Base-by-base conservation (phyloP, 2,329 filamentous ascomycete genomes). In the Furcasterigmium sp. region DNA sequence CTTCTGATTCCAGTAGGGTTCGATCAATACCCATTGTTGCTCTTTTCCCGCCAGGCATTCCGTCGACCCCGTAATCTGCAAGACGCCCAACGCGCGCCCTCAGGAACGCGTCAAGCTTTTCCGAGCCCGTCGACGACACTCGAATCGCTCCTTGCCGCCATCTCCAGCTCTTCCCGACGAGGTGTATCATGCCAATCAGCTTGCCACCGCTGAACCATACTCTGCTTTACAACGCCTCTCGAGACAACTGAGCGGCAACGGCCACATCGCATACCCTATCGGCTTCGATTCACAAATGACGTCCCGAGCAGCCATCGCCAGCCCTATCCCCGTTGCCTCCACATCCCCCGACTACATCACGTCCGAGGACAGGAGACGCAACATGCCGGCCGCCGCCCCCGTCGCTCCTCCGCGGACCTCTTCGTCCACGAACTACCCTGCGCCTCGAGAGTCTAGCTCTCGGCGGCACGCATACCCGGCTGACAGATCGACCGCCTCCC, bases 381-480 rank as follows among this genome's bases (percentile, higher is more conserved):
- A 67, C 65, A 80, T 76, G 68, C 80, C 85, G 42, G 84, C 87
- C 19, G 75, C 87, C 53, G 83, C 85, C 43, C 84, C 87, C 19
- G 75, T 87, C 53, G 83, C 85, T 43, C 90, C 87, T 38, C 87
- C 87, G 28, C 80, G 90, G 57, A 91, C 87, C 8, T 94, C 90
- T 13, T 93, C 88, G 35, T 85, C 81, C 51, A 63, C 67, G 48
- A 64, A 68, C 49, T 53, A 58, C 52, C 36, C 54, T 10, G 44
- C 61, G 3, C 54, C 50, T 21, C 46, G 56, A n/a, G 59, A 61
- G 21, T 59, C 68, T 14, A 65, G 57, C 51, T 66, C 73, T 21
- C 65, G 73, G 43, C 68, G 72, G 53, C 59, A 62, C 29, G 59
- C 68, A 14, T 66, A 73, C 42, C 53, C 67, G n/a, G 65, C 60